Evolutionary conservation across 768 basidiomycete species (phyloP), one percentile per base, ranked within the genome.

Genomic region (Tylopilus sp.): DNA sequence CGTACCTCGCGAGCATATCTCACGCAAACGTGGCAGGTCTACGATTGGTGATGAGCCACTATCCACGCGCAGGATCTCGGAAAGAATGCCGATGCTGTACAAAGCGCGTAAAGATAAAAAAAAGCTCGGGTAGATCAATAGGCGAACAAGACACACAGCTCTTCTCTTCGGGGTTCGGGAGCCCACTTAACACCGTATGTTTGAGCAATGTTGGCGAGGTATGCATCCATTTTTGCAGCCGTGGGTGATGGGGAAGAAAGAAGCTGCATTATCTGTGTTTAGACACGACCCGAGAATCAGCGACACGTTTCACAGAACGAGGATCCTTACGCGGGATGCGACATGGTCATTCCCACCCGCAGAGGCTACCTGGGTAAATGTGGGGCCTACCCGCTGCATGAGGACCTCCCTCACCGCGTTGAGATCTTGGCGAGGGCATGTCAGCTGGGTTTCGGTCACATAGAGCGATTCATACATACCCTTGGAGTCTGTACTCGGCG

Each of bases 1-100:
- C 75, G 39, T 71, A 88, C 88, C 88, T 56, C 75, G 77, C 25
- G 75, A 66, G 63, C 86, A 87, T 28, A 88, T 64, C 51, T 67
- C 68, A 18, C 82, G 79, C 45, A 91, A 69, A 43, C 69, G 72
- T 31, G 70, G 57, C 45, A 90, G 60, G 64, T 90, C 82, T 15
- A 90, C 75, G 15, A 73, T 67, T 3, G 77, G 73, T 3, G 75
- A 70, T 11, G 73, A 65, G 43, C 73, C 68, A 1, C 75, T 69
- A 36, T 51, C 60, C 25, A 51, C 49, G 63, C 85, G 80, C 53
- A 90, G 63, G 25, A 85, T 73, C 60, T 84, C 83, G 15, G 84
- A 85, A 25, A 90, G 69, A 4, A 72, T 53, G 57, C 74, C 73
- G 47, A 83, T 64, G 56, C 86, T 88, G 50, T 20, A 30, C 21